Base-by-base conservation (phyloP, 805 yeast genomes). In the Saturnispora hagleri region DNA sequence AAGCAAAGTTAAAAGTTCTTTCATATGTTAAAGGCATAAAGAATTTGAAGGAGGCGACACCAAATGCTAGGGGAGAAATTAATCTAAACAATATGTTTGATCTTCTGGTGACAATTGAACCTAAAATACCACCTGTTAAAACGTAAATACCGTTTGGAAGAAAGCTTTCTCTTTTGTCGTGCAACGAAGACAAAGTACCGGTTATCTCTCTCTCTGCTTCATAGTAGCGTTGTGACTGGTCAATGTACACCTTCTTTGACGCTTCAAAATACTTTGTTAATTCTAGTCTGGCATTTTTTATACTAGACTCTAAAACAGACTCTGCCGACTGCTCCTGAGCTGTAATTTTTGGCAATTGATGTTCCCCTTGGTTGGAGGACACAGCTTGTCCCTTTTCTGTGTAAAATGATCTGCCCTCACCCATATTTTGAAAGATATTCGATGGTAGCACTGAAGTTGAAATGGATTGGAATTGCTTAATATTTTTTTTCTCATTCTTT, bases 131-230 rank as follows among this genome's bases (percentile, higher is more conserved):
- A 13, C 88, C 89, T 28, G 87, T 77, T 9, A 80, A 62, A 40
- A 89, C 73, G 63, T 86, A 89, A 31, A 86, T 66, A 3, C 81
- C 68, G 56, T 84, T 84, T 13, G 96, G 93, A 47, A 85, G 72
- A 48, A 87, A 67, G 47, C 80, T 86, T 69, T 89, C 96, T 42
- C 73, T 67, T 58, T 71, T 78, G 54, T 77, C 73, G 64, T 83
- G 89, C 57, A 89, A 73, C 15, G 73, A 73, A 27, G 89, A 73
- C 10, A 86, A 65, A 1, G 91, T 82, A 31, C 73, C 64, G 8
- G 86, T 76, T 48, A 86, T 80, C 51, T 74, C 69, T 60, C 82
- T 76, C 69, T 88, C 96, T 4, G 76, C 74, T 24, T 69, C 65
- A 59, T 81, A 76, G 58, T 79, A 82, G 47, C 71, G 69, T 38